These are phyloP conservation scores for Clitocybe nebularis DNA, from an alignment of 1,284 basidiomycete genomes.

Conservation along the genomic window DNA sequence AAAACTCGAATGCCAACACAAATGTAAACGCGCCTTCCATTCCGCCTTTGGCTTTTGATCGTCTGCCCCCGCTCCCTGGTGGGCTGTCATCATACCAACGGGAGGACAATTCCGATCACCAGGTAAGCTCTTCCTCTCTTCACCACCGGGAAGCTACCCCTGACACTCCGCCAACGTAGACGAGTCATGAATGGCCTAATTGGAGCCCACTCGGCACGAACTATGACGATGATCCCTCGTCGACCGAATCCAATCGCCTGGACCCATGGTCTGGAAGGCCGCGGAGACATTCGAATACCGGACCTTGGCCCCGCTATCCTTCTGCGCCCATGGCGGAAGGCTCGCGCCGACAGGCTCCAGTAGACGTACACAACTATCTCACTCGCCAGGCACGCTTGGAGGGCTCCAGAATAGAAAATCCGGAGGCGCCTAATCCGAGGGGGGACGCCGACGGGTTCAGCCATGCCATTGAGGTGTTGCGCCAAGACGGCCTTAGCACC, in stretches of 20 bases:
- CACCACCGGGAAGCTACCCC: background rate
- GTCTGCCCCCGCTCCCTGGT: conserved; percentile 8
- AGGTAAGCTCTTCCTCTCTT: background rate
- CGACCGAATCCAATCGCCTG: conserved; percentile 5
- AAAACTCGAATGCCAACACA: conserved; percentile 5
- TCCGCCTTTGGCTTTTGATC: conserved; percentile 29
- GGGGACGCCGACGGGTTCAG: conserved; percentile 21
- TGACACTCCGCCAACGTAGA: background rate
- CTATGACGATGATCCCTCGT: background rate
- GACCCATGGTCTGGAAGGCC: too few relatives aligned
- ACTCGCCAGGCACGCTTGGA: conserved; percentile 18
- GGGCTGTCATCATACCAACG: background rate
- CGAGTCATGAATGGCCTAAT: too few relatives aligned
- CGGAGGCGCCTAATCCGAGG: conserved; percentile 2
- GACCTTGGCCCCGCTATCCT: background rate
- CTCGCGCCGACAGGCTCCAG: conserved; percentile 4
- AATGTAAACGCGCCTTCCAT: conserved; percentile 23
- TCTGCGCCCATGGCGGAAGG: background rate
- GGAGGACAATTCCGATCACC: background rate
- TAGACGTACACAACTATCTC: conserved; percentile 19
- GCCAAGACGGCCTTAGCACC: conserved; percentile 19
- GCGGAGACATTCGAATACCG: too few relatives aligned
- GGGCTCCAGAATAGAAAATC: conserved; percentile 16
- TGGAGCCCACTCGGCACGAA: too few relatives aligned
- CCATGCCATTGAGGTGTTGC: conserved; percentile 24